Percentiles rank a stretch among this genome's conserved stretches.
Conservation (phyloP, 176 grass and related monocot genomes). For the Poa annua region DNA sequence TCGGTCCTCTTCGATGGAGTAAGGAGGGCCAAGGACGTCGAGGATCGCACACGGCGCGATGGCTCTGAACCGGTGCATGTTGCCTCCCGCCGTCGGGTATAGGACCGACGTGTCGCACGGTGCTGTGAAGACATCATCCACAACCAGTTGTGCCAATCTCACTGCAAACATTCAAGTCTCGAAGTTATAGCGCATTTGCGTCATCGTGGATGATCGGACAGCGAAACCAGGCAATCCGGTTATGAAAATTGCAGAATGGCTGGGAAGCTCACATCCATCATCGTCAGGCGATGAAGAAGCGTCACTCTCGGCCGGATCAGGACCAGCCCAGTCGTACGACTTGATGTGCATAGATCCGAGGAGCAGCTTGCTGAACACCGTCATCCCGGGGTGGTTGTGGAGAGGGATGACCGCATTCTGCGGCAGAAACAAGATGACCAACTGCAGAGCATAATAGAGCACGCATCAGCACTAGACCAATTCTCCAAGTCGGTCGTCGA, state of each 20-base stretch:
- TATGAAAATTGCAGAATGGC: not conserved
- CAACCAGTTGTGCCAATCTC: constrained; percentile 64
- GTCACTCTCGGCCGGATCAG: not conserved
- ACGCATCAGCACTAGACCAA: too few relatives aligned
- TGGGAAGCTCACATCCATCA: constrained; percentile 28
- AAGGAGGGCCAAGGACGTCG: constrained; percentile 77
- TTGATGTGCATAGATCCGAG: constrained; percentile 80
- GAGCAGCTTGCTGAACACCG: constrained; percentile 88
- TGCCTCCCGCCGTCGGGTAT: constrained; percentile 77
- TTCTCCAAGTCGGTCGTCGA: too few relatives aligned
- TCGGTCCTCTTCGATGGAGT: constrained; percentile 72
- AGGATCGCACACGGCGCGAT: constrained; percentile 63
- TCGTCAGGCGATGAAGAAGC: not conserved
- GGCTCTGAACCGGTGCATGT: constrained; percentile 81
- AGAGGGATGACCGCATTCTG: constrained; percentile 78
- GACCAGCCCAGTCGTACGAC: constrained; percentile 81
- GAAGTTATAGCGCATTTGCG: not conserved
- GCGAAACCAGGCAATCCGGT: not conserved
- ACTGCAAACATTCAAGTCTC: constrained; percentile 36
- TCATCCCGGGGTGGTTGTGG: constrained; percentile 95
- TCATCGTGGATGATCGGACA: not conserved
- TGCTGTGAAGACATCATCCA: constrained; percentile 66
- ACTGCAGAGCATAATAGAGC: constrained; percentile 29
- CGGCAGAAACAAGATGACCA: constrained; percentile 85
- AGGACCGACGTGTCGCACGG: constrained; percentile 77